Evolutionary conservation across 2,329 filamentous ascomycete genomes (phyloP).

Genomic region (Colletotrichum acutatum): DNA sequence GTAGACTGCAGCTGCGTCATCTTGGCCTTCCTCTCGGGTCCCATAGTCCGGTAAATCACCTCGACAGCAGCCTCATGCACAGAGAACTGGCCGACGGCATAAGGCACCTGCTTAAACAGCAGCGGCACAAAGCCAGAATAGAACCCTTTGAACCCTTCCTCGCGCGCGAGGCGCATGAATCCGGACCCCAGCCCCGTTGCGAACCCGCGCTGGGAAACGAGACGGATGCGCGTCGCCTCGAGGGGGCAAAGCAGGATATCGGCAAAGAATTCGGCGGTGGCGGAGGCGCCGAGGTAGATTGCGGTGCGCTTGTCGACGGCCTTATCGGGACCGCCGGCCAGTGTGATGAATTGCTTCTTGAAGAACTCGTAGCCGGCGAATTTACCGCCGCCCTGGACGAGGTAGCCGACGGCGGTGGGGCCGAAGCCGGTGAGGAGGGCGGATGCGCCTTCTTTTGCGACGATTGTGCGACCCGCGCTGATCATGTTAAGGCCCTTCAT

Average conservation of each 20-base stretch:
- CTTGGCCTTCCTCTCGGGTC: conserved; percentile 72
- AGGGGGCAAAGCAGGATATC: conserved; percentile 90
- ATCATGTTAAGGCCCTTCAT: conserved; percentile 89
- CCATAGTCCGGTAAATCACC: conserved; percentile 75
- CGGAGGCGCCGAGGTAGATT: conserved; percentile 79
- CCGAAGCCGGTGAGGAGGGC: conserved; percentile 86
- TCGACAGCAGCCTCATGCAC: conserved; percentile 92
- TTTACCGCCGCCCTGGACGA: conserved; percentile 90
- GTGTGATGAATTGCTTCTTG: conserved; percentile 86
- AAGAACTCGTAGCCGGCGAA: conserved; percentile 95
- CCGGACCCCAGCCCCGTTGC: conserved; percentile 77
- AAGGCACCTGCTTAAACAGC: conserved; percentile 90
- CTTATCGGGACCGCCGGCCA: conserved; percentile 64
- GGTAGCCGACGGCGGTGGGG: conserved; percentile 87
- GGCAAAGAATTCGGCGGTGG: conserved; percentile 76
- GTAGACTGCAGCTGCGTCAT: conserved; percentile 80
- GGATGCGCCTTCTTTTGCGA: conserved; percentile 81
- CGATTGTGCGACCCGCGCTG: conserved; percentile 81
- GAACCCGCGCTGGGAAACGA: conserved; percentile 85
- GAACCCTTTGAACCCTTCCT: conserved; percentile 83
- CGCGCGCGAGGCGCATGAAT: conserved; percentile 79
- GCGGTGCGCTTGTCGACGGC: conserved; percentile 58
- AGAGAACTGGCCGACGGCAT: conserved; percentile 94
- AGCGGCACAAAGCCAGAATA: conserved; percentile 92
- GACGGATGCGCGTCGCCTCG: conserved; percentile 82